Conservation (phyloP, 305 asterid species). For the Rubia peregrina region DNA sequence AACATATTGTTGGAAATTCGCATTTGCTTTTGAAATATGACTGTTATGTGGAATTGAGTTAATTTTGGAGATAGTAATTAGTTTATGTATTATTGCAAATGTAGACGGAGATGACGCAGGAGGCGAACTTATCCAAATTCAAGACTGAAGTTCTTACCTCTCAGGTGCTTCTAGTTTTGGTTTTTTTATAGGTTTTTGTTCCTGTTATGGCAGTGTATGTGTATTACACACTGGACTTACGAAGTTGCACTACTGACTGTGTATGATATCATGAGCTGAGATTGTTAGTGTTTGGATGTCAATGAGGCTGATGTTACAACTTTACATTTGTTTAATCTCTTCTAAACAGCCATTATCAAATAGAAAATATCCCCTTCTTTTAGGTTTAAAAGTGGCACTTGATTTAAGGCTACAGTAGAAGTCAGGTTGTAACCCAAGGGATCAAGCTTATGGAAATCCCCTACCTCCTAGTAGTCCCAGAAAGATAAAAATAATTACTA, state of each 20-base stretch:
- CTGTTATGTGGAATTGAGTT: not conserved
- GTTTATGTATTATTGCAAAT: slow-evolving; percentile 11
- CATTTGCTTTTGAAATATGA: not conserved
- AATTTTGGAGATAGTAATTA: not conserved
- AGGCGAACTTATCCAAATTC: slow-evolving; percentile 66
- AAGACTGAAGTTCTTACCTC: slow-evolving; percentile 75
- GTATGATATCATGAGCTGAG: not conserved
- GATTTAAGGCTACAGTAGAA: not conserved
- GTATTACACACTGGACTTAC: not conserved
- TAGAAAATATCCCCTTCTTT: not conserved
- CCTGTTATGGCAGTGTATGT: not conserved
- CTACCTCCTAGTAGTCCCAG: not conserved
- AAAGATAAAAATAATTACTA: not conserved
- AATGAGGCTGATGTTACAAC: not conserved
- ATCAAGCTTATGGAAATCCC: not conserved
- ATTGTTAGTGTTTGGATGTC: not conserved
- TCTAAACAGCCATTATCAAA: not conserved
- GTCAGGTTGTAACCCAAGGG: not conserved
- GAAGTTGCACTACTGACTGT: not conserved
- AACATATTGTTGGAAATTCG: not conserved
- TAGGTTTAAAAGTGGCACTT: not conserved
- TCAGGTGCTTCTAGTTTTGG: slow-evolving; percentile 45
- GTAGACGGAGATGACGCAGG: slow-evolving; percentile 82
- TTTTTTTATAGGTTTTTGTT: not conserved
- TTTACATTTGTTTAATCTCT: not conserved